These are phyloP conservation scores for Penicillium sp. DNA, from an alignment of 2,329 filamentous ascomycete species.

Conservation along the genomic window DNA sequence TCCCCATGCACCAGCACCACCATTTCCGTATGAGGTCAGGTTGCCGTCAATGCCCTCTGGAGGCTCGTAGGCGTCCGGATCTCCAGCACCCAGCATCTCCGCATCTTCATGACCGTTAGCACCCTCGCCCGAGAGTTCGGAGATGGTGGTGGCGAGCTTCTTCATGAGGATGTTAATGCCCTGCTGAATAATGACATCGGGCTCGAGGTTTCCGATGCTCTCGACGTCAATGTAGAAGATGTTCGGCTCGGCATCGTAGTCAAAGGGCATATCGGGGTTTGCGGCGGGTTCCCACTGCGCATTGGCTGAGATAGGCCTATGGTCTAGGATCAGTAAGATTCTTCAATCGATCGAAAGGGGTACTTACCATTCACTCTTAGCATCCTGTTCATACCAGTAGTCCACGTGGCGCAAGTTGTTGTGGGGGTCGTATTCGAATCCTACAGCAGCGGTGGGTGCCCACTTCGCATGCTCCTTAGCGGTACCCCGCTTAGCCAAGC, in stretches of 20 bases:
- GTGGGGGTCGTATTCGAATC: conserved; percentile 97
- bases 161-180: conserved; percentile 80
- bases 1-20: conserved; percentile 65
- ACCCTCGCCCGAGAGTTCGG: conserved; percentile 57
- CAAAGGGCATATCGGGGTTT: conserved; percentile 80
- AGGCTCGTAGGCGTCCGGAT: conserved; percentile 50
- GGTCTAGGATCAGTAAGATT: background rate
- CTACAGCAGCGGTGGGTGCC: conserved; percentile 87
- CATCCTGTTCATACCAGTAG: conserved; percentile 89
- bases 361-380: conserved; percentile 75
- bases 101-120: conserved; percentile 54
- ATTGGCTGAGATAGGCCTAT: conserved; percentile 40
- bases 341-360: background rate
- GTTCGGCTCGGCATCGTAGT: conserved; percentile 81
- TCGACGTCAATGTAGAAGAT: conserved; percentile 95
- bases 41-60: conserved; percentile 45
- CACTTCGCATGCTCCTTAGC: conserved; percentile 99
- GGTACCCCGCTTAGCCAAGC: conserved; percentile 96
- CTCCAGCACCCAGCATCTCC: conserved; percentile 49
- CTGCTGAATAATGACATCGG: conserved; percentile 82
- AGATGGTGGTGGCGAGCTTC: conserved; percentile 80
- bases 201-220: conserved; percentile 80
- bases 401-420: conserved; percentile 92
- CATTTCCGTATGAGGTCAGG: conserved; percentile 43
- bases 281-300: conserved; percentile 72